Conservation (phyloP, 2,329 filamentous ascomycete species). For the Colletotrichum liaoningense region DNA sequence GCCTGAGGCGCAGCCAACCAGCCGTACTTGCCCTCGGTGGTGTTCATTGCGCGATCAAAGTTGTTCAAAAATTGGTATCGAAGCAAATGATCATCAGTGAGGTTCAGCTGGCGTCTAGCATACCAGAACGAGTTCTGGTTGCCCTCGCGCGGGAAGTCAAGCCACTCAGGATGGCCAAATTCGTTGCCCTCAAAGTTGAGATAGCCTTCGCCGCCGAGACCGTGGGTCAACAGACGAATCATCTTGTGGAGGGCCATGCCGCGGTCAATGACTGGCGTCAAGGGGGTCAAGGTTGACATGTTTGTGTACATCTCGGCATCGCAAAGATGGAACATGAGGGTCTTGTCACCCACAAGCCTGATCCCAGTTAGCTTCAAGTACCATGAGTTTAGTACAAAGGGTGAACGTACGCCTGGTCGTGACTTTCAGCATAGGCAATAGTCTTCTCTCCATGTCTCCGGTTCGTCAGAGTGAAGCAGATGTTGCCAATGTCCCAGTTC, state of each 20-base stretch:
- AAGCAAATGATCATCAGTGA: slow-evolving; percentile 85
- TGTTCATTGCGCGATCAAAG: slow-evolving; percentile 94
- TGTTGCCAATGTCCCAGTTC: slow-evolving; percentile 89
- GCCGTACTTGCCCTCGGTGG: slow-evolving; percentile 86
- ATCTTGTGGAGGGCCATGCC: slow-evolving; percentile 96
- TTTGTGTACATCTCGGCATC: slow-evolving; percentile 98
- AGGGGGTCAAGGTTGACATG: slow-evolving; percentile 88
- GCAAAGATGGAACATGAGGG: slow-evolving; percentile 97
- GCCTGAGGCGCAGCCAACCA: slow-evolving; percentile 91
- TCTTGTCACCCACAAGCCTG: slow-evolving; percentile 95
- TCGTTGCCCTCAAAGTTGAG: slow-evolving; percentile 99
- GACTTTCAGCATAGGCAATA: slow-evolving; percentile 96
- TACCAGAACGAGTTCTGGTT: slow-evolving; percentile 97
- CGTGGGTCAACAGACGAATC: slow-evolving; percentile 93
- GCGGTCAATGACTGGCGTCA: slow-evolving; percentile 89
- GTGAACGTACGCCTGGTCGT: slow-evolving; percentile 89
- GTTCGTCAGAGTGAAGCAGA: slow-evolving; percentile 91
- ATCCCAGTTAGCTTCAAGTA: slow-evolving; percentile 9
- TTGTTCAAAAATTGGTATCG: slow-evolving; percentile 93
- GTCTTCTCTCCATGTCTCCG: slow-evolving; percentile 96
- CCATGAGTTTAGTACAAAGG: not conserved
- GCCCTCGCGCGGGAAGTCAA: slow-evolving; percentile 95
- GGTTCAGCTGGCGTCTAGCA: slow-evolving; percentile 91
- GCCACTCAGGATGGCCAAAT: slow-evolving; percentile 98
- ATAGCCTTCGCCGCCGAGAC: slow-evolving; percentile 93